Conservation (phyloP, 2,329 filamentous ascomycete genomes). For the Teratosphaeria zuluensis region DNA sequence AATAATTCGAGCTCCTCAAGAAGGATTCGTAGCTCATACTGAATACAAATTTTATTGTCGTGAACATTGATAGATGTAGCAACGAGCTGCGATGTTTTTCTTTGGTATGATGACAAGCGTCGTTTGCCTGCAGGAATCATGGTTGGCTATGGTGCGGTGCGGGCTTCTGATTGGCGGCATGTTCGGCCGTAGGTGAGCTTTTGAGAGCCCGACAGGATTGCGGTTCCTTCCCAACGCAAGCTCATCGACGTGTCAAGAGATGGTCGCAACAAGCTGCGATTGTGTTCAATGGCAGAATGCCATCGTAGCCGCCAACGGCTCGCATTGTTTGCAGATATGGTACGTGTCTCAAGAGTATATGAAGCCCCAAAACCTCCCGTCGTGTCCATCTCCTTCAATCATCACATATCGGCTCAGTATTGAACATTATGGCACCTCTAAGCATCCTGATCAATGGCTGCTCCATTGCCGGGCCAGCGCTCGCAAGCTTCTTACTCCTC, state of each 20-base stretch:
- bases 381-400: background rate
- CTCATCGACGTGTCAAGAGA: background rate
- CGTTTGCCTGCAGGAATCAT: too few relatives aligned
- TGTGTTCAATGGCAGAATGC: background rate
- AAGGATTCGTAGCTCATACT: too few relatives aligned
- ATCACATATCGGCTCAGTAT: background rate
- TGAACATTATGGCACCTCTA: conserved; percentile 2
- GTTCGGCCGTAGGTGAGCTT: background rate
- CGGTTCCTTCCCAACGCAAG: background rate
- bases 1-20: too few relatives aligned
- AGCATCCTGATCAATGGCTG: conserved; percentile 21
- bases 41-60: too few relatives aligned
- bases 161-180: too few relatives aligned
- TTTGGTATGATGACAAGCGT: too few relatives aligned
- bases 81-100: too few relatives aligned
- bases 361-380: background rate
- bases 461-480: conserved; percentile 19
- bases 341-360: background rate
- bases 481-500: conserved; percentile 20
- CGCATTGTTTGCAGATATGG: background rate
- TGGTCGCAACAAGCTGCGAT: background rate
- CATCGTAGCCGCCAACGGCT: background rate
- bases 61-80: too few relatives aligned
- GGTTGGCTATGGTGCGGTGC: too few relatives aligned
- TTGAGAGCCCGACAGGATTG: background rate